These are phyloP conservation scores for Pachysandra terminalis DNA, from an alignment of 164 flowering plant genomes.

Conservation along the genomic window DNA sequence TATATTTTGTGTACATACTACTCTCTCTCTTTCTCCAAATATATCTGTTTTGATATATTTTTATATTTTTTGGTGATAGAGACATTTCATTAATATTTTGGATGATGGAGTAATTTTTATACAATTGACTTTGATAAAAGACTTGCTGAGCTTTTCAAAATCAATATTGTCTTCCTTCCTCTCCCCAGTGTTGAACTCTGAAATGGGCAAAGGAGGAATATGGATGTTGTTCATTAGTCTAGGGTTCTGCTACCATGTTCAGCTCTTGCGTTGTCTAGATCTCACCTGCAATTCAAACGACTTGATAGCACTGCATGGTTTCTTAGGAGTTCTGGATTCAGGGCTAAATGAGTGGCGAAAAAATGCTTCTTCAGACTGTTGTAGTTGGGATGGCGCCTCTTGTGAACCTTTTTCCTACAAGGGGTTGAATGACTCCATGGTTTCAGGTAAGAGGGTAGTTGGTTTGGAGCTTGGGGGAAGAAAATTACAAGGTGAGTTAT, in stretches of 20 bases:
- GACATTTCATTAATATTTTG: too few species aligned
- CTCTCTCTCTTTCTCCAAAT: too few species aligned
- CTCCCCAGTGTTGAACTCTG: too few species aligned
- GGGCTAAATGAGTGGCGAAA: slow-evolving; percentile 6
- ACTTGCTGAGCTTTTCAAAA: too few species aligned
- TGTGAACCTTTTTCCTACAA: background rate
- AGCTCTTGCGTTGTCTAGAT: slow-evolving; percentile 11
- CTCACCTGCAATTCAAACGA: slow-evolving; percentile 16
- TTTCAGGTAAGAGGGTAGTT: background rate
- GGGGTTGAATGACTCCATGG: background rate
- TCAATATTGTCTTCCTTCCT: too few species aligned
- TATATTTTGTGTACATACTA: too few species aligned
- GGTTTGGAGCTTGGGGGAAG: slow-evolving; percentile 2
- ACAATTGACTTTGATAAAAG: too few species aligned
- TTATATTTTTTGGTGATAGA: too few species aligned
- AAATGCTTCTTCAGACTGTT: slow-evolving; percentile 8
- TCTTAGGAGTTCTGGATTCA: slow-evolving; percentile 6
- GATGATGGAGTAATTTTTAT: too few species aligned
- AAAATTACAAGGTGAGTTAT: background rate
- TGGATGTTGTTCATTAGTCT: background rate
- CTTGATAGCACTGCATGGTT: slow-evolving; percentile 15
- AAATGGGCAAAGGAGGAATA: too few species aligned
- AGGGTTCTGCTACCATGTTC: slow-evolving; percentile 2
- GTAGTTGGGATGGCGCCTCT: slow-evolving; percentile 11
- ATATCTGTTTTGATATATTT: too few species aligned